A percentile compares a stretch with the other conserved stretches of the same genome.
These are phyloP conservation scores for Orbilia ellipsospora DNA, from an alignment of 2,329 filamentous ascomycete species.

Conservation along the genomic window DNA sequence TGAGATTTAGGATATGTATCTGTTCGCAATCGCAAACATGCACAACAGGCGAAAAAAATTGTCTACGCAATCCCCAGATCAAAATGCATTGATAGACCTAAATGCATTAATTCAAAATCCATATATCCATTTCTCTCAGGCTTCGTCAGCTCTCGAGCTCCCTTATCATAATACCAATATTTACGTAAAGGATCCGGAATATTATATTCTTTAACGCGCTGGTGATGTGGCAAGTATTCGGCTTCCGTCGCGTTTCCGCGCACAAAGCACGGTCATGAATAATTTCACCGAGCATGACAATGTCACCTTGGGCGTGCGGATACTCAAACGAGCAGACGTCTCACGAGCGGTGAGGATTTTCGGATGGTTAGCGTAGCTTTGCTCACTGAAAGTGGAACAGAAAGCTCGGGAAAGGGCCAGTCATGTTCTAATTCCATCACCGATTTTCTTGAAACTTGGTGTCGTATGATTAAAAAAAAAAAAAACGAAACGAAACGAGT, in stretches of 20 bases:
- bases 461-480: slow-evolving; percentile 20
- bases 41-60: neutral
- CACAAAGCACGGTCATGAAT: neutral
- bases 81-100: no score
- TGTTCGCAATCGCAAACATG: slow-evolving; percentile 36
- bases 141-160: no score
- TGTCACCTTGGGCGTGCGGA: slow-evolving; percentile 20
- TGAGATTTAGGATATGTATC: slow-evolving; percentile 15
- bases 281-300: slow-evolving; percentile 3
- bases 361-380: neutral
- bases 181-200: slow-evolving; percentile 51
- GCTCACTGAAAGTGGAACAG: neutral
- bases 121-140: no score
- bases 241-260: slow-evolving; percentile 18
- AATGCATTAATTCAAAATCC: no score
- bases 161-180: neutral
- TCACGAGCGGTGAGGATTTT: neutral
- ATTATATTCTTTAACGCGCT: neutral
- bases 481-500: slow-evolving; percentile 21
- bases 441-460: slow-evolving; percentile 12
- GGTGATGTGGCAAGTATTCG: neutral
- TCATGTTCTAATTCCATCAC: neutral
- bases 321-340: slow-evolving; percentile 31
- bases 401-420: neutral
- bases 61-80: neutral